A percentile compares a stretch with the other conserved stretches of the same genome.
Evolutionary conservation across 768 basidiomycete genomes (phyloP).

Genomic region (Kwoniella sp.): DNA sequence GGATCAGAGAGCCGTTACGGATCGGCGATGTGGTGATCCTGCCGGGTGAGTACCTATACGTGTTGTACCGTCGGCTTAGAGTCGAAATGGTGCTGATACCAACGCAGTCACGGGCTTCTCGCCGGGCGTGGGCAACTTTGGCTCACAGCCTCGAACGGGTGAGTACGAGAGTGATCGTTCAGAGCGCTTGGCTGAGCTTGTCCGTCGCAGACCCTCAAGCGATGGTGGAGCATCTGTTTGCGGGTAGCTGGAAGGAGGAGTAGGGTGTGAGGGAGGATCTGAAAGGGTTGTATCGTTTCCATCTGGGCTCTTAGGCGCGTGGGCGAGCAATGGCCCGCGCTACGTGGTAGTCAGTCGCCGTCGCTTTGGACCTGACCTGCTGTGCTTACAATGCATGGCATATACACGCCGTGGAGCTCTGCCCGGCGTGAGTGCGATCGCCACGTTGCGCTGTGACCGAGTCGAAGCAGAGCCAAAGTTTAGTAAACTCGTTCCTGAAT

Average conservation of each 20-base stretch:
- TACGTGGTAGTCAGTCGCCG: no score
- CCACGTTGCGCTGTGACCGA: no score
- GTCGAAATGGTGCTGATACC: not conserved
- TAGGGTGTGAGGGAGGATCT: not conserved
- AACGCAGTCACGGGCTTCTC: constrained; percentile 45
- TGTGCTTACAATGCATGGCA: no score
- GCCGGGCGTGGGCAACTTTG: constrained; percentile 48
- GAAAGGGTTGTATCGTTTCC: no score
- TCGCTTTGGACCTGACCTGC: no score
- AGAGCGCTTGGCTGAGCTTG: not conserved
- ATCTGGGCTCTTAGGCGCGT: no score
- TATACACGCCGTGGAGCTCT: no score
- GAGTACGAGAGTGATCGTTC: constrained; percentile 3
- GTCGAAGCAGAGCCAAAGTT: no score
- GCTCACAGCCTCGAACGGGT: constrained; percentile 29
- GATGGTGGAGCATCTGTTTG: constrained; percentile 48
- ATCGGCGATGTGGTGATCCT: constrained; percentile 52
- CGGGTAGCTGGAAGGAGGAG: constrained; percentile 17
- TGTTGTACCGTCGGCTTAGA: not conserved
- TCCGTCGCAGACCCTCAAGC: constrained; percentile 33
- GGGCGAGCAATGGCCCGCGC: no score
- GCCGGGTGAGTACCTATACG: constrained; percentile 33
- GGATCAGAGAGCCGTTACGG: constrained; percentile 40
- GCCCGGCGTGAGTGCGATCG: no score
- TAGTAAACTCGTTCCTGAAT: no score